phyloP scores from a whole-genome alignment of 768 basidiomycete genomes.

The Hericium rajendrae region DNA sequence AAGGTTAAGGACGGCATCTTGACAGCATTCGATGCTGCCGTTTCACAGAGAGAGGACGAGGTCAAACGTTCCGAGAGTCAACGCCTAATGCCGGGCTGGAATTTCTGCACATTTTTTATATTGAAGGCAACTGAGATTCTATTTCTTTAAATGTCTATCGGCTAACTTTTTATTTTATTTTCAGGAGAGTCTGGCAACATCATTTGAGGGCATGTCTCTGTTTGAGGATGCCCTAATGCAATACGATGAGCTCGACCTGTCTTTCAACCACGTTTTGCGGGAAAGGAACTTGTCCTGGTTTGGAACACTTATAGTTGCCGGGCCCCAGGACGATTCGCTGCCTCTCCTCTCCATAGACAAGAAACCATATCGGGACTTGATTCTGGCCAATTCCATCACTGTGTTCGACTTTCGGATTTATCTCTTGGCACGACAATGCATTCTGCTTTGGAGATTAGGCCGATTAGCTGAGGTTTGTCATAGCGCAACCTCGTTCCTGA shows the following conservation, averaged over 20 bases:
- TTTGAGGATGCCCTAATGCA: slow-evolving; percentile 82
- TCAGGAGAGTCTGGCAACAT: slow-evolving; percentile 89
- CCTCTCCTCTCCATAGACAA: slow-evolving; percentile 69
- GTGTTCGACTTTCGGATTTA: slow-evolving; percentile 92
- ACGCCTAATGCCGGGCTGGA: slow-evolving; percentile 93
- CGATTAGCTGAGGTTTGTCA: slow-evolving; percentile 60
- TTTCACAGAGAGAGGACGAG: slow-evolving; percentile 80
- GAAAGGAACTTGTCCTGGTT: slow-evolving; percentile 92
- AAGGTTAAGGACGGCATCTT: slow-evolving; percentile 87
- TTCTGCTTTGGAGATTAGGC: slow-evolving; percentile 60
- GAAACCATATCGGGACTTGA: slow-evolving; percentile 85
- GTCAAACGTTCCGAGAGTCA: slow-evolving; percentile 84
- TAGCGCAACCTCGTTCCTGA: slow-evolving; percentile 67
- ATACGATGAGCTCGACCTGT: slow-evolving; percentile 85
- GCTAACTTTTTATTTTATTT: background rate
- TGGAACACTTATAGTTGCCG: slow-evolving; percentile 67
- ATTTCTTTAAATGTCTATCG: background rate
- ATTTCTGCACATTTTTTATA: slow-evolving; percentile 95
- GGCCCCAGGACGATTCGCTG: slow-evolving; percentile 63
- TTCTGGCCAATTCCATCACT: slow-evolving; percentile 83
- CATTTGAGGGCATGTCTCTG: slow-evolving; percentile 84
- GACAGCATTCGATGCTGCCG: slow-evolving; percentile 72
- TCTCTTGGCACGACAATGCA: slow-evolving; percentile 78
- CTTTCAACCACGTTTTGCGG: slow-evolving; percentile 64
- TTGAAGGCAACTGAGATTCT: slow-evolving; percentile 59